phyloP scores from a whole-genome alignment of 2,329 filamentous ascomycete genomes.

The Paramyrothecium roridum region DNA sequence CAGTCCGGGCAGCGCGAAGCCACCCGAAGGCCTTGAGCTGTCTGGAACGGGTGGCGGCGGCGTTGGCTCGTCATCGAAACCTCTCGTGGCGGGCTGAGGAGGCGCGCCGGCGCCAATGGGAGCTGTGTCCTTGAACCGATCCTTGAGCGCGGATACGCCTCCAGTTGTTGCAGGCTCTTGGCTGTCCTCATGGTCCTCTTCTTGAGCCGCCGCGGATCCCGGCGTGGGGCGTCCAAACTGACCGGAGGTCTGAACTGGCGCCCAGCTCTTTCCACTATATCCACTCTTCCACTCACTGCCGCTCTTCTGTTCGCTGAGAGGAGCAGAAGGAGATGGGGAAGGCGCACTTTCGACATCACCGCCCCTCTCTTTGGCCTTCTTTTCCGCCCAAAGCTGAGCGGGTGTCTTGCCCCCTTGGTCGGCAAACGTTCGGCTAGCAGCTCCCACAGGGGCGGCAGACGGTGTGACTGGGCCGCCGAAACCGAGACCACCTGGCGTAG shows the following conservation, averaged over 20 bases:
- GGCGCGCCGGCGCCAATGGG: constrained; percentile 57
- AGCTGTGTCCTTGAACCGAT: constrained; percentile 76
- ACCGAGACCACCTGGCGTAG: constrained; percentile 67
- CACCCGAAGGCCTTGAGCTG: constrained; percentile 68
- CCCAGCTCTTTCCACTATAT: constrained; percentile 89
- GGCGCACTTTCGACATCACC: constrained; percentile 38
- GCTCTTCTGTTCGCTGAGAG: constrained; percentile 66
- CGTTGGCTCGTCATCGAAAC: constrained; percentile 41
- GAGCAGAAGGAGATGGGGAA: constrained; percentile 41
- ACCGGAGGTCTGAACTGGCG: constrained; percentile 67
- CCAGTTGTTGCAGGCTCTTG: constrained; percentile 55
- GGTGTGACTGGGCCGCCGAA: constrained; percentile 57
- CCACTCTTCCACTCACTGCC: constrained; percentile 85
- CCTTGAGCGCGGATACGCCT: constrained; percentile 70
- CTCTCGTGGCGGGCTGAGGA: constrained; percentile 31
- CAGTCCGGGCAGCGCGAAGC: constrained; percentile 76
- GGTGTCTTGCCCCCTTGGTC: constrained; percentile 95
- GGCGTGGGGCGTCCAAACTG: constrained; percentile 63
- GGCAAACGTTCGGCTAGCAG: constrained; percentile 88
- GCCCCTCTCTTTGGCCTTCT: constrained; percentile 79
- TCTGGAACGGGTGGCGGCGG: constrained; percentile 50
- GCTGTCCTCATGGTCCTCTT: constrained; percentile 37
- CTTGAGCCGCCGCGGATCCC: constrained; percentile 60
- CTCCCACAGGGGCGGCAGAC: constrained; percentile 62
- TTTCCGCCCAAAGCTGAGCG: constrained; percentile 95